Base-by-base conservation (phyloP, 768 basidiomycete genomes). In the Trametes coccinea region DNA sequence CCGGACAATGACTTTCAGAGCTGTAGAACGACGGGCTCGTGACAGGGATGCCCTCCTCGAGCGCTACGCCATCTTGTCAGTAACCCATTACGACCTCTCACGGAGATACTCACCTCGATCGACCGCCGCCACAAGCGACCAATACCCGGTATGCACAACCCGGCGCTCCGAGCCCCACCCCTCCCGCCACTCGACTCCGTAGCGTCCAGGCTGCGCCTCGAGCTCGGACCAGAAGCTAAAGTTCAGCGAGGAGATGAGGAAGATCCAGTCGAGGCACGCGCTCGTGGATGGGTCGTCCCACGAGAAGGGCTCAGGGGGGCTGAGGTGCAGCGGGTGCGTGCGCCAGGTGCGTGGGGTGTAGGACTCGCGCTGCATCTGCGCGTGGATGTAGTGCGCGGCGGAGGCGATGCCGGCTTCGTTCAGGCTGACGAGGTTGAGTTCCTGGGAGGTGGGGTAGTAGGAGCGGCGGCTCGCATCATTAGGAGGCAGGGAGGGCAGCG, bases 181-280 rank as follows among this genome's bases (percentile, higher is more conserved):
- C 7, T 79, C 73, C 54, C 84, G 79, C 92, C 93, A 95, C 67
- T 87, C 80, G 2, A 95, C 86, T 22, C 89, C 91, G 69, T 86
- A 96, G 30, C 91, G 80, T 37, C 82, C 85, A 3, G 77, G 66
- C 5, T 66, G 73, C 0, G 84, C 83, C 62, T 88, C 85, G 44
- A 74, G 79, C 69, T 88, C 85, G 0, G 89, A 93, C 94, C 95
- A 95, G 73, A 92, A 96, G 68, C 83, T 90, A 73, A 92, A 96
- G 73, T 93, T 96, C 53, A 93, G 81, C 14, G 87, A 82, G 2
- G 89, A 93, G 44, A 95, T 87, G 62, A 92, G 82, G 74, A 95
- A 95, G 60, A 95, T 88, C 93, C 93, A 95, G 75, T 94, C 78
- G 31, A 95, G 76, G 49, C 81, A 82, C 44, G 77, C 74, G 70